Evolutionary conservation across 306 rosid species (phyloP), one percentile per base, ranked within the genome.

Genomic region (Corylus americana): DNA sequence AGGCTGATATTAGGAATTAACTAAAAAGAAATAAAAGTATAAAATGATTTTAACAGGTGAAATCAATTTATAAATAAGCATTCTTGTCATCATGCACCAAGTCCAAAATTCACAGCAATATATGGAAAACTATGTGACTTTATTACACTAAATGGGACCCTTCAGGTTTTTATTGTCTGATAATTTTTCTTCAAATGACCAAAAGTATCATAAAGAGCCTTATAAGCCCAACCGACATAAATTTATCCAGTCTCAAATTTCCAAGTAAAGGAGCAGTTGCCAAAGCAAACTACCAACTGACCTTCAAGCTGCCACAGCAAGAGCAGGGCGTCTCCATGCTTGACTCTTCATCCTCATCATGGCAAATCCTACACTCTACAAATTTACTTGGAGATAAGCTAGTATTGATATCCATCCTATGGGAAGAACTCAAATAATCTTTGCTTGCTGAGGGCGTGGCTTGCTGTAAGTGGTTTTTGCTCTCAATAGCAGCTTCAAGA

Each of bases 291-390:
- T 18, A 67, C 51, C 5, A 67, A 57, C 81, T 66, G 59, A 87
- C 98, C 98, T 94, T 94, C 86, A 94, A 89, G 85, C 93, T 94
- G 55, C 97, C 98, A 79, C 83, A 50, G 82, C 97, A 94, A 83
- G 94, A 89, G 84, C 97, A 94, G 4, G 98, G 98, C 71, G 90
- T 66, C 53, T 94, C 97, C 97, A 92, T 90, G 77, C 88, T 92
- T n/a, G 90, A 84, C 5, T 85, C 92, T 42, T 79, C 89, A 59
- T 89, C 97, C 63, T 92, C 98, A 79, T 90, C 94, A 3, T 92
- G 98, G 86, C 97, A 94, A 74, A 94, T 94, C 82, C 93, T 86
- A 77, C 97, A 94, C 73, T 92, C 85, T 74, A 61, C 91, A 74
- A 79, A 68, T 77, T 70, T 86, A 54, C 82, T 71, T 55, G 89